phyloP scores from a whole-genome alignment of 495 filamentous ascomycete species.

The Xanthoparmelia taractica region DNA sequence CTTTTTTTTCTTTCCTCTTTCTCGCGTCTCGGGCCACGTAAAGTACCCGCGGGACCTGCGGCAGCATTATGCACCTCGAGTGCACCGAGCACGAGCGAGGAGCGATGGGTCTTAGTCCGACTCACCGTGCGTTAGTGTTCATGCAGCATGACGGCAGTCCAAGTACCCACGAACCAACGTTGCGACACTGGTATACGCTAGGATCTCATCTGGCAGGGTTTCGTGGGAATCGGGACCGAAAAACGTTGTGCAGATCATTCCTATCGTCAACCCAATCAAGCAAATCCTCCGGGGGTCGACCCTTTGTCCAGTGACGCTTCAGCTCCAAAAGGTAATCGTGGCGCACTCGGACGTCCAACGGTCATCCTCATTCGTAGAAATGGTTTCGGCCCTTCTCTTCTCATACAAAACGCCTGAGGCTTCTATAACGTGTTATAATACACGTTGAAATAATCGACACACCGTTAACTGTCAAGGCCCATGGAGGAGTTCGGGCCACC shows the following conservation, averaged over 20 bases:
- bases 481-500: slow-evolving; percentile 11
- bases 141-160: slow-evolving; percentile 15
- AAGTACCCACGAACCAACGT: slow-evolving; percentile 18
- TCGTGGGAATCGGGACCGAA: slow-evolving; percentile 11
- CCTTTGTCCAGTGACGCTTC: not conserved
- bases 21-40: slow-evolving; percentile 1
- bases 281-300: slow-evolving; percentile 15
- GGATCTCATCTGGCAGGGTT: slow-evolving; percentile 14
- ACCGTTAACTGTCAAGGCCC: slow-evolving; percentile 11
- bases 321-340: slow-evolving; percentile 20
- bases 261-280: not conserved
- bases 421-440: slow-evolving; percentile 3
- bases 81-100: slow-evolving; percentile 18
- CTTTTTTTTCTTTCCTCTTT: not conserved
- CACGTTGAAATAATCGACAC: not conserved
- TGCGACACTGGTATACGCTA: slow-evolving; percentile 13
- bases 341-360: slow-evolving; percentile 13
- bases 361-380: slow-evolving; percentile 15
- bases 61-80: slow-evolving; percentile 9
- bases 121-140: slow-evolving; percentile 13
- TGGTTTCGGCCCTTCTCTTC: slow-evolving; percentile 10
- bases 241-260: slow-evolving; percentile 14
- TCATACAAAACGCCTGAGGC: slow-evolving; percentile 9
- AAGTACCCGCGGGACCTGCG: slow-evolving; percentile 15
- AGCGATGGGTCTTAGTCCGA: not conserved